Evolutionary conservation across 148 eudicot genomes (phyloP), one percentile per base, ranked within the genome.

Genomic region (Heliosperma pusillum): DNA sequence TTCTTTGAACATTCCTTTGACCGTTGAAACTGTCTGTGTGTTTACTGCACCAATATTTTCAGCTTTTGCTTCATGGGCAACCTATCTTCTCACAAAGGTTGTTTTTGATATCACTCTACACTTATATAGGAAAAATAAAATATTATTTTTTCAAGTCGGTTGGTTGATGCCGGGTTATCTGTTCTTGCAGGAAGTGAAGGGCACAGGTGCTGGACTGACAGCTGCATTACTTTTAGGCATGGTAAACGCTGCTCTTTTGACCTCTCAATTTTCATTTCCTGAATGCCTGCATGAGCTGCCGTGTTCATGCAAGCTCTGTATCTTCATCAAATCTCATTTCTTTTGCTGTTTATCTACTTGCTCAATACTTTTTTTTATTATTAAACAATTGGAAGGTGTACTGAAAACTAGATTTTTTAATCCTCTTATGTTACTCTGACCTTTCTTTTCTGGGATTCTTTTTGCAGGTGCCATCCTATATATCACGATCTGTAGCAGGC

Each of bases 11-110:
- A 90, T 95, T 79, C 98, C 98, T 78, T 86, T 95, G 44, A 90
- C 98, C 5, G 97, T 95, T 81, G 98, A 95, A 88, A 95, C 98
- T 77, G 98, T 95, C 62, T 95, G 98, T 82, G 98, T 95, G 70
- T 95, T 95, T 70, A 95, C 98, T 60, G 98, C 98, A 52, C 98
- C 98, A 33, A 73, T 92, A 71, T 95, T 95, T 80, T 92, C 97
- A 24, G 97, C 98, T 73, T 73, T 75, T 87, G 98, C 98, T 80
- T 84, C 98, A 73, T 95, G 98, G 98, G 92, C 97, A 16, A 89
- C 98, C 64, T 95, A 86, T 77, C 87, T 95, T 80, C 89, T 95
- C 67, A 90, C 98, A 15, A 95, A 95, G 98, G 98, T 95, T 78
- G 53, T n/a, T 66, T 69, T 70, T 44, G 74, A 57, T 5, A 56